A percentile compares a stretch with the other conserved stretches of the same genome.
Evolutionary conservation across 176 grass and related monocot species (phyloP).

Genomic region (Cenchrus fungigraminus): DNA sequence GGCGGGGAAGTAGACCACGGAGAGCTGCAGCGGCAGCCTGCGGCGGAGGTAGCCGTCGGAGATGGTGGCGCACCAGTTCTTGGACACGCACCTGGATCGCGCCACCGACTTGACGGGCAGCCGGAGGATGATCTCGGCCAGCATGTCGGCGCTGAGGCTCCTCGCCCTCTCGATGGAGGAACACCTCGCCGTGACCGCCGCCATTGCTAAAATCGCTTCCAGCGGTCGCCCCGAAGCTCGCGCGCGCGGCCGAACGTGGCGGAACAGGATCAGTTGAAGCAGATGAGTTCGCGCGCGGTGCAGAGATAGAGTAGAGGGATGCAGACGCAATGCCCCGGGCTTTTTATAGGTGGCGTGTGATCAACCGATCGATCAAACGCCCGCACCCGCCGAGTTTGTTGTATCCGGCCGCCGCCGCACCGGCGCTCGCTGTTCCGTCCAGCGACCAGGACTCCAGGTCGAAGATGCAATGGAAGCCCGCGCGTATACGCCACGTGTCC

Average conservation of each 20-base stretch:
- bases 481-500: too few relatives aligned
- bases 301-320: neutral
- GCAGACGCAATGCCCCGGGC: neutral
- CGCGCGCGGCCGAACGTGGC: too few relatives aligned
- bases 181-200: neutral
- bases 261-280: neutral
- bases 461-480: too few relatives aligned
- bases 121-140: conserved; percentile 55
- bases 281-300: neutral
- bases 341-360: neutral
- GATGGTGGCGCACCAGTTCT: conserved; percentile 59
- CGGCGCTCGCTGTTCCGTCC: too few relatives aligned
- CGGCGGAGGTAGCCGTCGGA: conserved; percentile 48
- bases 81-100: conserved; percentile 62
- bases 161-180: neutral
- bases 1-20: conserved; percentile 51
- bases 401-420: too few relatives aligned
- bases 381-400: neutral
- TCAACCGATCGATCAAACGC: neutral
- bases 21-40: conserved; percentile 45
- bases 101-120: conserved; percentile 57
- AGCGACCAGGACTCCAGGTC: too few relatives aligned
- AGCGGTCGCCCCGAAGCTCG: neutral
- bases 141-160: conserved; percentile 41
- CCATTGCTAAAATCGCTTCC: neutral